Base-by-base conservation (phyloP, 805 yeast species). In the Starmera amethionina region DNA sequence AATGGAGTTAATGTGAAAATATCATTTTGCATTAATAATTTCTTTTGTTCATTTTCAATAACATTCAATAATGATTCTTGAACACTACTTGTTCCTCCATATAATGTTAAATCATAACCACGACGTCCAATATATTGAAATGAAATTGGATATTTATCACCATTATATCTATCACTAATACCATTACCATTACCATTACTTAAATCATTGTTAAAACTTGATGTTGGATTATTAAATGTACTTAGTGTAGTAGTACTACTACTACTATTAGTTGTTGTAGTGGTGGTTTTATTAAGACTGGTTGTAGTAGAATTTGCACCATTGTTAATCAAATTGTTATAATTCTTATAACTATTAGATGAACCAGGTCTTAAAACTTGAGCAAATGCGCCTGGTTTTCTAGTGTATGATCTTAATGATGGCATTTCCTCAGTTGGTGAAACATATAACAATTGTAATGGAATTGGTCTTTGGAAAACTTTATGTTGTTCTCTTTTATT, bases 401-500 rank as follows among this genome's bases (percentile, higher is more conserved):
- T 62, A 40, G 61, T 63, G 40, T 53, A 49, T 36, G 62, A 59
- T 50, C 66, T 71, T 46, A 82, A 62, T 2, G 79, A 70, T 12
- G 93, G 88, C 47, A 78, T 70, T 44, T 87, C 96, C 54, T 83
- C 94, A 4, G 82, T 78, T 40, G 89, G 75, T 30, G 90, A 76
- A 9, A 77, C 75, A 56, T 76, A 83, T 44, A 87, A 62, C 40
- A 87, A 65, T 12, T 89, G 93, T 34, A 87, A 64, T 31, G 89
- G 93, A 29, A 86, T 80, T 4, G 96, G 95, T 51, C 89, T 73
- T 54, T 90, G 93, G 59, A 82, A 85, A 12, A 90, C 97, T 52
- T 88, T 82, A 52, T 83, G 82, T 46, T 85, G 94, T 54, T 90
- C 97, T 53, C 95, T 75, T 61, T 88, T 88, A 57, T 85, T 89